Percentiles rank a stretch among this genome's conserved stretches.
Evolutionary conservation across 768 basidiomycete genomes (phyloP).

Genomic region (Sistotremastrum suecicum): DNA sequence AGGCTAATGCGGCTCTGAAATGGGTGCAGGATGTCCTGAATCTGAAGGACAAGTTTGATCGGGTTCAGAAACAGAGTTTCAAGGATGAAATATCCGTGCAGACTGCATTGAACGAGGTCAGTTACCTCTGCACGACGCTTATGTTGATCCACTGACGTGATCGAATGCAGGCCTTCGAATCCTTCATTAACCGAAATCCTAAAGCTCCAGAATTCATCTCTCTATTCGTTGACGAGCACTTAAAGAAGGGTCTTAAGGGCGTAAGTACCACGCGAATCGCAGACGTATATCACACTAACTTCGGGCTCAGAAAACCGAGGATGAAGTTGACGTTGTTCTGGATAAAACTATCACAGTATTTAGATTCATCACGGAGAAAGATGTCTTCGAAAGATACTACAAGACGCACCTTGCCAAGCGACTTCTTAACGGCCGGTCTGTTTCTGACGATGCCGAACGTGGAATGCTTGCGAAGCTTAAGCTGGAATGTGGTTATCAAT

Average conservation of each 20-base stretch:
- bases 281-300: not conserved
- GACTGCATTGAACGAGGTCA: slow-evolving; percentile 72
- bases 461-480: slow-evolving; percentile 97
- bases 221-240: slow-evolving; percentile 90
- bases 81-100: slow-evolving; percentile 62
- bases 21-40: slow-evolving; percentile 91
- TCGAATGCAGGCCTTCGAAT: slow-evolving; percentile 65
- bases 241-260: slow-evolving; percentile 88
- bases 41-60: slow-evolving; percentile 85
- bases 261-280: slow-evolving; percentile 31
- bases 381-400: slow-evolving; percentile 96
- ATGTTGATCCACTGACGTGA: not conserved
- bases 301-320: slow-evolving; percentile 70
- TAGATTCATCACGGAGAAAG: slow-evolving; percentile 88
- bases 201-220: slow-evolving; percentile 92
- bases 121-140: slow-evolving; percentile 5
- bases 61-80: slow-evolving; percentile 58
- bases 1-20: slow-evolving; percentile 50
- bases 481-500: slow-evolving; percentile 90
- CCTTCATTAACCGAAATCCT: slow-evolving; percentile 78
- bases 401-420: slow-evolving; percentile 92
- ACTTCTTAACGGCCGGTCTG: slow-evolving; percentile 69
- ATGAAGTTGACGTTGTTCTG: slow-evolving; percentile 75
- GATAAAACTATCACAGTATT: slow-evolving; percentile 97
- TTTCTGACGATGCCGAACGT: slow-evolving; percentile 95